Base-by-base conservation (phyloP, 1,284 basidiomycete species). In the Rhodofomes roseus region DNA sequence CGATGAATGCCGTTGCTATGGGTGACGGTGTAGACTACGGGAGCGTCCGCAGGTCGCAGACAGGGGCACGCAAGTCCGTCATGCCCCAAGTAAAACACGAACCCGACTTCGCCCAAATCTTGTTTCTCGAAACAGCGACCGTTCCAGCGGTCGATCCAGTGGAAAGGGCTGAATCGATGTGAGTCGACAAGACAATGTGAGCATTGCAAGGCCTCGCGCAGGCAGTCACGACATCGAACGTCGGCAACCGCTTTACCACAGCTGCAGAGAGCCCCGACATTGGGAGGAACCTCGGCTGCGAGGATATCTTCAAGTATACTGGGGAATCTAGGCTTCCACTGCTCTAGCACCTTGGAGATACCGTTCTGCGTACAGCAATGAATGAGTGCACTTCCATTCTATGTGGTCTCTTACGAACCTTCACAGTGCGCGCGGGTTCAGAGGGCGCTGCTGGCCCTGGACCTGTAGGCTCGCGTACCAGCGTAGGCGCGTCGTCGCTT, bases 1-100 rank as follows among this genome's bases (percentile, higher is more conserved):
- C 31, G 37, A 22, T 55, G 54, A 27, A 55, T 44, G 37, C 54
- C 54, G 40, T 55, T 55, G 8, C n/a, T 43, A 22, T 43, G 41
- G n/a, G 41, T 43, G 29, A 54, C 34, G 29, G 29, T 36, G 31
- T 51, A 51, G 4, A 18, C 23, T 8, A 51, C 20, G 16, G 27
- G 25, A 16, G 16, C 8, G n/a, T 20, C 22, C n/a, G n/a, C 20
- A 8, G 8, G n/a, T n/a, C 20, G 41, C 8, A 20, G 8, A 22
- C 9, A 43, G 5, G 41, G 41, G 20, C 41, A 43, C 2, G 5
- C n/a, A 20, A 4, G n/a, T 8, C 41, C 41, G 20, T 43, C 22
- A 22, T 43, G 41, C 8, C 41, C n/a, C 8, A 51, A 25, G 7
- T 8, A 51, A 7, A 51, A 25, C 2, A 20, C 20, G 41, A 43